A percentile compares a stretch with the other conserved stretches of the same genome.
These are phyloP conservation scores for Acacia concinna DNA, from an alignment of 331 rosid genomes.

Conservation along the genomic window DNA sequence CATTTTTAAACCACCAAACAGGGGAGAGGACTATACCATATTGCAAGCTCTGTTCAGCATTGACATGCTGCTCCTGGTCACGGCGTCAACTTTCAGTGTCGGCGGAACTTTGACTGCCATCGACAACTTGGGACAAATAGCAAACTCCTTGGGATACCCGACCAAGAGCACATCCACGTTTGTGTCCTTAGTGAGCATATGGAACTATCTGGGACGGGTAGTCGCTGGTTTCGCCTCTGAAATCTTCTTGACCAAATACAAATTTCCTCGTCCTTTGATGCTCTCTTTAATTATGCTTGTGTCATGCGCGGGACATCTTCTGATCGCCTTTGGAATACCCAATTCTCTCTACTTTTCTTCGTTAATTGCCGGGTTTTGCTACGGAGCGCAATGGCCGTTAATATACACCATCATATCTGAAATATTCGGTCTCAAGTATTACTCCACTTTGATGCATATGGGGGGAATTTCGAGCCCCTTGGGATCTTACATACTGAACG, in stretches of 20 bases:
- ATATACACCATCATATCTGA: slow-evolving; percentile 73
- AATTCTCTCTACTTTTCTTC: slow-evolving; percentile 72
- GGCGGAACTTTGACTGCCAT: slow-evolving; percentile 73
- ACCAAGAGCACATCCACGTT: slow-evolving; percentile 58
- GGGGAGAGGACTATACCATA: slow-evolving; percentile 87
- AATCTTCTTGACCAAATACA: slow-evolving; percentile 58
- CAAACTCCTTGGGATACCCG: slow-evolving; percentile 56
- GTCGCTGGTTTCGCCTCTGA: slow-evolving; percentile 65
- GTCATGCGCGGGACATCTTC: slow-evolving; percentile 62
- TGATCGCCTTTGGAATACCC: slow-evolving; percentile 65
- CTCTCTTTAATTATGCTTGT: slow-evolving; percentile 60
- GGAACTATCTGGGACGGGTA: slow-evolving; percentile 84
- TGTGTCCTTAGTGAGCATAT: slow-evolving; percentile 76
- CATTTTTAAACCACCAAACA: slow-evolving; percentile 54
- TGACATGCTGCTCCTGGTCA: slow-evolving; percentile 74
- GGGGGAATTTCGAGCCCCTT: slow-evolving; percentile 66
- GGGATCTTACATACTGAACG: slow-evolving; percentile 63
- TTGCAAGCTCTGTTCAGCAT: slow-evolving; percentile 72
- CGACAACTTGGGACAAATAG: slow-evolving; percentile 85
- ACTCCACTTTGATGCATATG: slow-evolving; percentile 54
- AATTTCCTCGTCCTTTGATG: slow-evolving; percentile 64
- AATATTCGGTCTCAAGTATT: slow-evolving; percentile 74
- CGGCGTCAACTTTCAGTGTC: slow-evolving; percentile 46
- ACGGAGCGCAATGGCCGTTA: slow-evolving; percentile 71
- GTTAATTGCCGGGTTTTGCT: slow-evolving; percentile 68